phyloP scores from a whole-genome alignment of 805 yeast genomes.

The Spathaspora boniae region DNA sequence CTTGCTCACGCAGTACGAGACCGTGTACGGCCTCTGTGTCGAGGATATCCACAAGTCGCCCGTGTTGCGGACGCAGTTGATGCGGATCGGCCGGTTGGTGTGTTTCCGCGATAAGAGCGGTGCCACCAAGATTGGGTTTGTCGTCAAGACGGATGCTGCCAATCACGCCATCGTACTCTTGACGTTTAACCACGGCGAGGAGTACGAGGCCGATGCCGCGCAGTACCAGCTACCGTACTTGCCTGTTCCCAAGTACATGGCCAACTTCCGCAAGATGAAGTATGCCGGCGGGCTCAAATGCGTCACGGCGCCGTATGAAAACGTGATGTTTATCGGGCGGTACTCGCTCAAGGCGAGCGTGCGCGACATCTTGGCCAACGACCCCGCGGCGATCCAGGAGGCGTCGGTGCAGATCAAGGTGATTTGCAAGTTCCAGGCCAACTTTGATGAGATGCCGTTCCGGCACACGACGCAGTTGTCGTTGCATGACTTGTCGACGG shows the following conservation, averaged over 20 bases:
- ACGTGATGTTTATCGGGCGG: constrained; percentile 43
- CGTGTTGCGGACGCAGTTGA: constrained; percentile 39
- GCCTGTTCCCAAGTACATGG: constrained; percentile 30
- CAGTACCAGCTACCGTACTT: constrained; percentile 33
- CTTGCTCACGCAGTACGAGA: constrained; percentile 44
- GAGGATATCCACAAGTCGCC: constrained; percentile 46
- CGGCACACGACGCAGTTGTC: constrained; percentile 26
- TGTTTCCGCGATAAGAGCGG: constrained; percentile 51
- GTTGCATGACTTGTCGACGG: constrained; percentile 33
- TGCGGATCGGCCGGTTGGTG: constrained; percentile 55
- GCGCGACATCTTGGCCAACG: constrained; percentile 34
- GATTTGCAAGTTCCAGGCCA: constrained; percentile 34
- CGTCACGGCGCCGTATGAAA: constrained; percentile 36
- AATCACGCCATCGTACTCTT: constrained; percentile 34
- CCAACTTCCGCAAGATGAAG: constrained; percentile 32
- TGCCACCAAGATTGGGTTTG: constrained; percentile 48
- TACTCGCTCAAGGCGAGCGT: constrained; percentile 32
- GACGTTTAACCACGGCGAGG: constrained; percentile 43
- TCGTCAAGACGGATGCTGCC: constrained; percentile 41
- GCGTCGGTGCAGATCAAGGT: constrained; percentile 32
- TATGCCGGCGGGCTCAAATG: constrained; percentile 32
- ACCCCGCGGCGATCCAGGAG: constrained; percentile 29
- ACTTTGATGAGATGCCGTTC: constrained; percentile 45
- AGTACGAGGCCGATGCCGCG: constrained; percentile 20
- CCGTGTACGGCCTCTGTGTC: constrained; percentile 43